Evolutionary conservation across 768 basidiomycete genomes (phyloP), one percentile per base, ranked within the genome.

Genomic region (Pholiota conissans): DNA sequence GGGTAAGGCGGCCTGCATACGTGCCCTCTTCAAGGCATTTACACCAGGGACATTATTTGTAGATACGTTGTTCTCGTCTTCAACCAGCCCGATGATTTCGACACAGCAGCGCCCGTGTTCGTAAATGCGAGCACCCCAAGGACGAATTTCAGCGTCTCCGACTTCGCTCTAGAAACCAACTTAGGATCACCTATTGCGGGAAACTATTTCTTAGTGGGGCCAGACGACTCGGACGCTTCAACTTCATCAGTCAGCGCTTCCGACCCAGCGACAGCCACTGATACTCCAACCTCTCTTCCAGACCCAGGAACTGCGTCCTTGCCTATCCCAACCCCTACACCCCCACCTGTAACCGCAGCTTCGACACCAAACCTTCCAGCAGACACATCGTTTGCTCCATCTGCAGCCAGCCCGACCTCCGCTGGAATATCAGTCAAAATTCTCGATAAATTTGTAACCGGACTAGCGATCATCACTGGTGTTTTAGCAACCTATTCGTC

Each of bases 191-290:
- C 77, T 3, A 60, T 79, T 40, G 77, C 75, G 16, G 79, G 78
- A 30, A 77, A 73, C 46, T 80, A 73, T 64, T 80, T 80, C 66
- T 63, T 77, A 28, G 72, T 74, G 14, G 76, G 75, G 2, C 69
- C 76, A 5, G 65, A 65, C 37, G 62, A 67, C 35, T 54, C 61
- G 13, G 48, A 32, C 30, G 30, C 53, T 46, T 61, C 55, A 56
- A 60, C 56, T 42, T 49, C 62, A 51, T 40, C 62, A 20, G 20
- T 58, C 4, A 60, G 46, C 47, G 49, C 45, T 29, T 22, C 61
- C 53, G 30, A 27, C 30, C 42, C 61, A 9, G 50, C 57, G 20
- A 50, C 60, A 20, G 26, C 49, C 30, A 48, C 57, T 4, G 54
- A 49, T 18, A 49, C 54, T 50, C 28, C 34, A 20, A 50, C 49